These are phyloP conservation scores for Leptosphaerulina australis DNA, from an alignment of 2,329 filamentous ascomycete genomes.

Conservation along the genomic window DNA sequence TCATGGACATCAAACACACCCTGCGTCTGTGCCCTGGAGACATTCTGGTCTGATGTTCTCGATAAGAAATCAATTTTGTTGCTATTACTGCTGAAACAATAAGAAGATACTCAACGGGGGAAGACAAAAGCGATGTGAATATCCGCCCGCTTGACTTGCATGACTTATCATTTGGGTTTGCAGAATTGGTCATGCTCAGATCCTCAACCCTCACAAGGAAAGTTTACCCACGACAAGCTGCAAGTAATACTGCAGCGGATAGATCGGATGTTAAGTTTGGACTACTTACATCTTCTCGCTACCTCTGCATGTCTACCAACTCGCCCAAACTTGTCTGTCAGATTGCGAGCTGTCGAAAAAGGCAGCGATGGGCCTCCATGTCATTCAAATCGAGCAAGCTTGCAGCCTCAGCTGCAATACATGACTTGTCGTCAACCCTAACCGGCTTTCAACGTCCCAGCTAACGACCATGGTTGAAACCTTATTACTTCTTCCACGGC, in stretches of 20 bases:
- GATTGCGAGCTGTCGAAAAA: slow-evolving; percentile 4
- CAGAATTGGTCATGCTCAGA: not conserved
- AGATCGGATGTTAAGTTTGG: slow-evolving; percentile 23
- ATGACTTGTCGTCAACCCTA: slow-evolving; percentile 28
- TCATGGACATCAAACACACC: slow-evolving; percentile 39
- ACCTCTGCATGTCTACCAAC: slow-evolving; percentile 12
- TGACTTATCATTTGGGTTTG: slow-evolving; percentile 4
- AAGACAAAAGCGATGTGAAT: not conserved
- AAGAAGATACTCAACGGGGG: not conserved
- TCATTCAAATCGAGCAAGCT: slow-evolving; percentile 10
- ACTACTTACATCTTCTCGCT: slow-evolving; percentile 5
- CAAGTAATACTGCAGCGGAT: slow-evolving; percentile 9
- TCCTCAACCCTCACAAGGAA: not conserved
- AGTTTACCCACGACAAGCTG: not conserved
- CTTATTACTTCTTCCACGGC: slow-evolving; percentile 24
- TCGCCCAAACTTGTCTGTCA: slow-evolving; percentile 17
- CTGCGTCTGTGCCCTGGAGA: slow-evolving; percentile 18
- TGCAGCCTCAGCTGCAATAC: slow-evolving; percentile 18
- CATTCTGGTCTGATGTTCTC: slow-evolving; percentile 1
- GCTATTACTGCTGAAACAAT: slow-evolving; percentile 6
- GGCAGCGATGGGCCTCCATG: slow-evolving; percentile 9
- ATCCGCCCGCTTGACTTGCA: slow-evolving; percentile 9
- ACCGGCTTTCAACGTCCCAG: slow-evolving; percentile 22
- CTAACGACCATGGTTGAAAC: slow-evolving; percentile 28
- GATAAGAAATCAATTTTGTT: slow-evolving; percentile 1